A percentile compares a stretch with the other conserved stretches of the same genome.
These are phyloP conservation scores for Crepidotus variabilis DNA, from an alignment of 768 basidiomycete genomes.

Conservation along the genomic window DNA sequence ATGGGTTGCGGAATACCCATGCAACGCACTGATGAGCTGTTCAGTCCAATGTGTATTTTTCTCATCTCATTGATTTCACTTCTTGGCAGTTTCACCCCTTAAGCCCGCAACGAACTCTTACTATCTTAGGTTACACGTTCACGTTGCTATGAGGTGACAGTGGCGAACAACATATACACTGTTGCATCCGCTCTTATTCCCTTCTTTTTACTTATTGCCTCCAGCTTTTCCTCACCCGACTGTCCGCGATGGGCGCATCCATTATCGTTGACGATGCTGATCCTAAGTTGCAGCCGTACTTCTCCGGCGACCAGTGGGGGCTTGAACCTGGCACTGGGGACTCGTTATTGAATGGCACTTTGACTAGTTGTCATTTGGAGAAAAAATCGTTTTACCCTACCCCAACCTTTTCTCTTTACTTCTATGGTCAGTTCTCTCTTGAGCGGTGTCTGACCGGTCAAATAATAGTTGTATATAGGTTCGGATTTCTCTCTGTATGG, in stretches of 20 bases:
- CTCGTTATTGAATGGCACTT: conserved; percentile 3
- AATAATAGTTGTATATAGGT: background rate
- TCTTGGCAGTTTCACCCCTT: no score
- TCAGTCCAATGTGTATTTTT: no score
- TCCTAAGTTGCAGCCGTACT: background rate
- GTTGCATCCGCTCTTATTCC: background rate
- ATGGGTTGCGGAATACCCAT: no score
- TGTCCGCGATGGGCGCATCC: conserved; percentile 1
- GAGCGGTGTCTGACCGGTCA: no score
- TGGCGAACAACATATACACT: background rate
- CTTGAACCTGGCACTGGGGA: background rate
- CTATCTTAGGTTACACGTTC: no score
- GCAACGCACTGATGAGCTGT: no score
- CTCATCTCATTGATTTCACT: no score
- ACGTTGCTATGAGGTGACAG: no score
- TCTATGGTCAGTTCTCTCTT: background rate
- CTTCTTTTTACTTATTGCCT: background rate
- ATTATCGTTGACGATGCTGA: conserved; percentile 9
- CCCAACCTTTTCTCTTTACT: background rate
- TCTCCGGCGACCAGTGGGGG: conserved; percentile 7
- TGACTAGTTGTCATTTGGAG: conserved; percentile 1
- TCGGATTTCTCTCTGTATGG: conserved; percentile 11
- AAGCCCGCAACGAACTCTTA: no score
- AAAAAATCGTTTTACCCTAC: background rate
- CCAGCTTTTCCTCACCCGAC: background rate